Conservation (phyloP, 208 protist species). For the Lotmaria passim region DNA sequence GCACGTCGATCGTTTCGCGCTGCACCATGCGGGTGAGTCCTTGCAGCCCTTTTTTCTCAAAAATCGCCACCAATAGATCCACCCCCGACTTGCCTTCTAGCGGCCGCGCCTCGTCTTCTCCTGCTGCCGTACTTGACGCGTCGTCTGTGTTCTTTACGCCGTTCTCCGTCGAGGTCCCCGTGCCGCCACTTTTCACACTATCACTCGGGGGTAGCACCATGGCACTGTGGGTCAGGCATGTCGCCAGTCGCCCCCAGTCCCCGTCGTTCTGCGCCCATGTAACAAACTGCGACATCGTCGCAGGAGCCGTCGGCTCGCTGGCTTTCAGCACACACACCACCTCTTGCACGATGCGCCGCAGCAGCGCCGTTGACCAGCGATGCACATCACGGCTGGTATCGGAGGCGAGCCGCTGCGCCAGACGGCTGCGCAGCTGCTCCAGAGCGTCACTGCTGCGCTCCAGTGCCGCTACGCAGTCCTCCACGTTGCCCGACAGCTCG, state of each 20-base stretch:
- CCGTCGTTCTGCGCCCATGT: slow-evolving; percentile 37
- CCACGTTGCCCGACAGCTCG: slow-evolving; percentile 62
- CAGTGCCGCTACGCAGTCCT: slow-evolving; percentile 48
- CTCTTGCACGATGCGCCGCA: slow-evolving; percentile 52
- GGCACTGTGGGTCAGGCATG: slow-evolving; percentile 46
- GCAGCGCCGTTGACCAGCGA: slow-evolving; percentile 52
- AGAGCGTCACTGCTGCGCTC: slow-evolving; percentile 43
- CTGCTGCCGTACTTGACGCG: background rate
- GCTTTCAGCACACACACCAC: slow-evolving; percentile 45
- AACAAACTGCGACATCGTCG: slow-evolving; percentile 28
- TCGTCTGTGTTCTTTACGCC: background rate
- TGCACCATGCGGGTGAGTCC: slow-evolving; percentile 49
- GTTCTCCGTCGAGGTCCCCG: too few relatives aligned
- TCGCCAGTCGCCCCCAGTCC: slow-evolving; percentile 35
- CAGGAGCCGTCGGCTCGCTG: slow-evolving; percentile 27
- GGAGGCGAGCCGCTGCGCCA: slow-evolving; percentile 60
- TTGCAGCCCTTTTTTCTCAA: slow-evolving; percentile 68
- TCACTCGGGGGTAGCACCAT: slow-evolving; percentile 62
- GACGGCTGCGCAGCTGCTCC: slow-evolving; percentile 69
- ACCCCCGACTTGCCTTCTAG: slow-evolving; percentile 47
- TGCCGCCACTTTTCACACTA: too few relatives aligned
- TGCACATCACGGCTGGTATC: slow-evolving; percentile 60
- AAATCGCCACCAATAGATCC: slow-evolving; percentile 54
- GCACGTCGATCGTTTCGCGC: slow-evolving; percentile 80
- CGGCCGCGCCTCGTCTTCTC: slow-evolving; percentile 5